Evolutionary conservation across 1,139 yeast species (phyloP).

Genomic region (Nakaseomyces sp.): DNA sequence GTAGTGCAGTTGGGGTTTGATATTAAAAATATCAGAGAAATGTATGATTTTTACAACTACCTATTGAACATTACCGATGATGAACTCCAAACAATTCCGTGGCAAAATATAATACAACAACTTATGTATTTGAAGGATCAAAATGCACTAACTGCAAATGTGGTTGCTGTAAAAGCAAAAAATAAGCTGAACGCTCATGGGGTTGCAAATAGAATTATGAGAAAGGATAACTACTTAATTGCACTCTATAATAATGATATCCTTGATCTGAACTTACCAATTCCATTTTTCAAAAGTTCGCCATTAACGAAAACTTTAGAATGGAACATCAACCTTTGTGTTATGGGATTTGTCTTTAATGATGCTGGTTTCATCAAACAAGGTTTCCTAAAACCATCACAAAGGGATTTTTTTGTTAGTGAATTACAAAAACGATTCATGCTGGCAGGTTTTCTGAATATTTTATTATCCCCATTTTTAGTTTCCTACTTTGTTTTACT

Average conservation of each 20-base stretch:
- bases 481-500: conserved; percentile 73
- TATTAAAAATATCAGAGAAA: conserved; percentile 30
- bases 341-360: conserved; percentile 79
- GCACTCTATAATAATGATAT: conserved; percentile 78
- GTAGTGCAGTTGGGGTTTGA: conserved; percentile 51
- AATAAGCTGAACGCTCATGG: conserved; percentile 82
- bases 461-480: conserved; percentile 75
- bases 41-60: conserved; percentile 37
- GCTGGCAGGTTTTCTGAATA: conserved; percentile 79
- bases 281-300: conserved; percentile 32
- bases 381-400: conserved; percentile 60
- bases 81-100: conserved; percentile 85
- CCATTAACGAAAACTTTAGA: conserved; percentile 80
- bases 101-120: conserved; percentile 82
- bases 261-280: conserved; percentile 54
- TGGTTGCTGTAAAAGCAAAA: conserved; percentile 57
- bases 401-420: conserved; percentile 55
- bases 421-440: conserved; percentile 73
- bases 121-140: conserved; percentile 68
- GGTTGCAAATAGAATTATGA: conserved; percentile 90
- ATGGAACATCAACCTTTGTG: conserved; percentile 86
- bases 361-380: conserved; percentile 78
- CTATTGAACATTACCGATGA: conserved; percentile 63
- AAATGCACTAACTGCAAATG: conserved; percentile 49
- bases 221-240: conserved; percentile 86